These are phyloP conservation scores for Cryphonectria naterciae DNA, from an alignment of 2,329 filamentous ascomycete species.

Conservation along the genomic window DNA sequence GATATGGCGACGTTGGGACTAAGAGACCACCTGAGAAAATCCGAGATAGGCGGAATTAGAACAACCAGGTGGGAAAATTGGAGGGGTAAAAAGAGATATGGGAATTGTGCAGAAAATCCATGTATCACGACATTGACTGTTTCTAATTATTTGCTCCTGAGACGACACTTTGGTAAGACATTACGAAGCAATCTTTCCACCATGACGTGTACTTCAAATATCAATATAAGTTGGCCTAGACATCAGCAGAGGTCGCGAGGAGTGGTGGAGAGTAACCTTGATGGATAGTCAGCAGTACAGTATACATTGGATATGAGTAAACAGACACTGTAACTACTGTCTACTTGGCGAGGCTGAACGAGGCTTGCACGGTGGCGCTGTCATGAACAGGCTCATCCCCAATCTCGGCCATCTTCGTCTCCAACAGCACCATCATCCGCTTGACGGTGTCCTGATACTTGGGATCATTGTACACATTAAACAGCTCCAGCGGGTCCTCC, in stretches of 20 bases:
- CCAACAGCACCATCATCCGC: constrained; percentile 47
- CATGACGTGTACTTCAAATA: too few relatives aligned
- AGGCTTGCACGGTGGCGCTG: constrained; percentile 13
- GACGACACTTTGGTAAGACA: too few relatives aligned
- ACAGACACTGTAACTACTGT: not conserved
- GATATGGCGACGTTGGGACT: not conserved
- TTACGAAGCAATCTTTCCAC: too few relatives aligned
- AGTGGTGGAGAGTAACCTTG: too few relatives aligned
- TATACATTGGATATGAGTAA: not conserved
- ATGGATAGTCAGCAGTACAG: not conserved
- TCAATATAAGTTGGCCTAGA: not conserved
- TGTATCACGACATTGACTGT: too few relatives aligned
- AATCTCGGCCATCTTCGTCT: constrained; percentile 56
- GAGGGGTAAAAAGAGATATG: too few relatives aligned
- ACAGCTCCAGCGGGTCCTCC: constrained; percentile 53
- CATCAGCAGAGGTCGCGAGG: not conserved
- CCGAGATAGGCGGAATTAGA: not conserved
- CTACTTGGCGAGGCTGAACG: constrained; percentile 9
- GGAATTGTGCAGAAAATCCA: too few relatives aligned
- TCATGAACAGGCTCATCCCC: constrained; percentile 49
- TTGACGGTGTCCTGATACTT: constrained; percentile 43
- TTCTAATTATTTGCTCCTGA: too few relatives aligned
- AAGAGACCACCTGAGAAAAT: not conserved
- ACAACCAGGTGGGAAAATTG: not conserved
- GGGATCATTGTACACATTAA: constrained; percentile 48